Evolutionary conservation across 352 stramenopile genomes (phyloP).

Genomic region (Phytophthora kernoviae): DNA sequence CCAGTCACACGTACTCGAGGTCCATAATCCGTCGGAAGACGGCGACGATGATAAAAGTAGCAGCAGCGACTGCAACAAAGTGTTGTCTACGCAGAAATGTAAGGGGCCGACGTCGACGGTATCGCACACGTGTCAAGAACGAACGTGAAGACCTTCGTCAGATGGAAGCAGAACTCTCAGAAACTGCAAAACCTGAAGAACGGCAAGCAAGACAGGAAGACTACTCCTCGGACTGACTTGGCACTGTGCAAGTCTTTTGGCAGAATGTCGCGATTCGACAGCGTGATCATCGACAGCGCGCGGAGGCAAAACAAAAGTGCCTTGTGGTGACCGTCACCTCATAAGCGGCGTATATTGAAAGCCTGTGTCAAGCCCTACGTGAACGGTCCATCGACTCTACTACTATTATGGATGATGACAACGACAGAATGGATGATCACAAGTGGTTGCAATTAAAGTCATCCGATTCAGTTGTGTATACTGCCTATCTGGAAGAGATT

Average conservation of each 20-base stretch:
- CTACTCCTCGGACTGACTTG: constrained; percentile 1
- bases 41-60: constrained; percentile 6
- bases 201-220: background rate
- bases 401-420: background rate
- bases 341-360: constrained; percentile 13
- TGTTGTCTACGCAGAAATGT: background rate
- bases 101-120: constrained; percentile 5
- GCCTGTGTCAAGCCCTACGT: constrained; percentile 1
- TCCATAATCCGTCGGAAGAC: background rate
- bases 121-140: constrained; percentile 13
- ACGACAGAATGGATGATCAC: background rate
- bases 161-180: background rate
- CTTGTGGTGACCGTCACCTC: constrained; percentile 3
- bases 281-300: background rate
- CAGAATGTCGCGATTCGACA: constrained; percentile 4
- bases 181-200: background rate
- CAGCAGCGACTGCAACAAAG: background rate
- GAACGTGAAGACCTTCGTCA: constrained; percentile 14
- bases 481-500: constrained; percentile 15
- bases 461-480: constrained; percentile 10
- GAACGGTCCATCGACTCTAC: background rate
- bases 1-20: background rate
- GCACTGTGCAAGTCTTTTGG: constrained; percentile 3
- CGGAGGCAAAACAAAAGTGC: constrained; percentile 15
- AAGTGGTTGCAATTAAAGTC: constrained; percentile 18